Base-by-base conservation (phyloP, 257 asterid genomes). In the Thymus quinquecostatus region DNA sequence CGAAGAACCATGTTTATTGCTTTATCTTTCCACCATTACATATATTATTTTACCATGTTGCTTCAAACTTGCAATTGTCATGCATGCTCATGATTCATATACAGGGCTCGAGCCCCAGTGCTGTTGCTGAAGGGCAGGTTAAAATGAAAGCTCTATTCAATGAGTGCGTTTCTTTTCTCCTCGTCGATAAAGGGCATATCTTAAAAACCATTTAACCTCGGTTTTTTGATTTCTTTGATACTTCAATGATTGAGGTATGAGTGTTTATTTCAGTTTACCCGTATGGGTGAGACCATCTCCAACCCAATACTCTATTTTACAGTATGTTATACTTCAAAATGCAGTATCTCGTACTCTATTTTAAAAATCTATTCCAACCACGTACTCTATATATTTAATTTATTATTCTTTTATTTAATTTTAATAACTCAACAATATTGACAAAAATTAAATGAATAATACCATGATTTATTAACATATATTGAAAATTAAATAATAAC, bases 91-190 rank as follows among this genome's bases (percentile, higher is more conserved):
- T 64, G 40, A 60, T 48, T 71, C 66, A 79, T 71, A 70, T 50
- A 61, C 89, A 94, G 99, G 97, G 83, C 71, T 86, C 86, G 93
- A 74, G 73, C 65, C 96, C 96, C 62, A 29, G 41, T 50, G 96
- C 96, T 66, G 94, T 85, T 68, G 75, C 90, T 78, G 97, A 94
- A 61, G 98, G 98, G 71, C 99, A 83, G 85, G 71, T 78, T 33
- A 64, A 71, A 79, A 87, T 88, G 95, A 64, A 86, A 69, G 70
- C 68, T 58, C 66, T 94, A 70, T 86, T 89, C 78, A 86, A 62
- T 3, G 89, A 91, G 99, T 94, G 88, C 70, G 95, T 71, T n/a
- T 50, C 79, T 21, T 68, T 71, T 40, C 59, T 66, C 75, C 66
- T 69, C 72, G n/a, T 45, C 32, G 47, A 70, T 65, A 40, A 47